Evolutionary conservation across 2,329 filamentous ascomycete genomes (phyloP), one percentile per base, ranked within the genome.

Genomic region (Fusarium papillatum): DNA sequence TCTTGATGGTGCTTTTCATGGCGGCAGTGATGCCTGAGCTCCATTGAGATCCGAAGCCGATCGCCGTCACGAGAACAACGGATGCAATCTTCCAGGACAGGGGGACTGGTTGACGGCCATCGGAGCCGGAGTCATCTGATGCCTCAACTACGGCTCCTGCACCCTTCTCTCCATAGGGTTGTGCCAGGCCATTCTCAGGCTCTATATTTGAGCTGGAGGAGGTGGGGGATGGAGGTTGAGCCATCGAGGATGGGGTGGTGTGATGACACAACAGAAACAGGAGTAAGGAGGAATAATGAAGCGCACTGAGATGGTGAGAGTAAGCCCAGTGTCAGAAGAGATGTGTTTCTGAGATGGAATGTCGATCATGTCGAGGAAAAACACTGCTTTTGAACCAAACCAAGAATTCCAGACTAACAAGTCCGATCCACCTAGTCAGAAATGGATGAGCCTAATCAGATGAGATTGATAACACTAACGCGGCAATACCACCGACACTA

Each of bases 1-100:
- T 91, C 76, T 92, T 91, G 26, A 92, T 81, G 0, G 89, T 91
- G 19, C 83, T 88, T 76, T 92, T 92, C 88, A 92, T 90, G 1
- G 90, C 90, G 3, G 87, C 87, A 0, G 89, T 91, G 10, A 92
- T 87, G 0, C 90, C 89, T 9, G 84, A 85, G 71, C 89, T 90
- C 89, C 90, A 92, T 36, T 87, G 86, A 1, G 88, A 88, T 0
- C 90, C 90, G 76, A 91, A 92, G 2, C 90, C 89, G 70, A 91
- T 90, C 26, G 84, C 78, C 5, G 85, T 86, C 5, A 89, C 87
- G 19, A 90, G 78, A 0, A 88, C 55, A 2, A 91, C 86, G 0
- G 89, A 76, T 3, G 72, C 43, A 19, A 81, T 67, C 65, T 81
- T 81, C 73, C 78, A 77, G 2, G n/a, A 19, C n/a, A 68, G 6